Evolutionary conservation across 2,329 filamentous ascomycete species (phyloP).

Genomic region (Pseudogymnoascus destructans): DNA sequence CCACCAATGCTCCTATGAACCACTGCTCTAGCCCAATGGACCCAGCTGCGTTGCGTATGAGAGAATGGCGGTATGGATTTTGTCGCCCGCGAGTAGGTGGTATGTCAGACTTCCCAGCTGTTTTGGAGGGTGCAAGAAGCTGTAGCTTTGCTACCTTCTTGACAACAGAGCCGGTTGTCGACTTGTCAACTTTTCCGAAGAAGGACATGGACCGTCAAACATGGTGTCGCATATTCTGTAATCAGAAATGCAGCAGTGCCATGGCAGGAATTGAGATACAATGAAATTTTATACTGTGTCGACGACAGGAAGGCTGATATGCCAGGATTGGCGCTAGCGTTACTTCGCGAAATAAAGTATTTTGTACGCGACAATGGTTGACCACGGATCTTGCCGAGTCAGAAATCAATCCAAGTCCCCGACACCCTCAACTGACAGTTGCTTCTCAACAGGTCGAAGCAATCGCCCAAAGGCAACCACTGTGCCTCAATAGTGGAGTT

Average conservation of each 20-base stretch:
- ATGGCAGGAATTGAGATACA: constrained; percentile 4
- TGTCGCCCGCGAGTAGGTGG: constrained; percentile 13
- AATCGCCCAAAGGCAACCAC: constrained; percentile 3
- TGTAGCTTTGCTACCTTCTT: constrained; percentile 31
- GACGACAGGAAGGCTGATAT: constrained; percentile 2
- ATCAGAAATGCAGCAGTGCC: constrained; percentile 7
- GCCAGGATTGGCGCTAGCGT: constrained; percentile 3
- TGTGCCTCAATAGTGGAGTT: constrained; percentile 2
- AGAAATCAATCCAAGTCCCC: constrained; percentile 8
- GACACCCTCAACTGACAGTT: not conserved
- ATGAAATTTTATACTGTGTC: constrained; percentile 1
- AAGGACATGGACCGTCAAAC: constrained; percentile 51
- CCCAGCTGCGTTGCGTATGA: not conserved
- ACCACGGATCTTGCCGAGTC: constrained; percentile 7
- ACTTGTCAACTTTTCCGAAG: constrained; percentile 41
- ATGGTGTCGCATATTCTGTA: constrained; percentile 34
- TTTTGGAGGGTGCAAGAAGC: constrained; percentile 20
- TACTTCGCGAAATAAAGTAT: constrained; percentile 7
- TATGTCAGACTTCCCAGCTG: constrained; percentile 12
- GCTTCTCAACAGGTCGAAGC: not conserved
- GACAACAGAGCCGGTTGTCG: constrained; percentile 32
- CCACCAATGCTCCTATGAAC: constrained; percentile 25
- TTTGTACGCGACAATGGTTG: constrained; percentile 1
- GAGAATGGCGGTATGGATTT: not conserved
- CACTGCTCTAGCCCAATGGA: constrained; percentile 21